Conservation (phyloP, 2,329 filamentous ascomycete genomes). For the Tolypocladium ophioglossoides region DNA sequence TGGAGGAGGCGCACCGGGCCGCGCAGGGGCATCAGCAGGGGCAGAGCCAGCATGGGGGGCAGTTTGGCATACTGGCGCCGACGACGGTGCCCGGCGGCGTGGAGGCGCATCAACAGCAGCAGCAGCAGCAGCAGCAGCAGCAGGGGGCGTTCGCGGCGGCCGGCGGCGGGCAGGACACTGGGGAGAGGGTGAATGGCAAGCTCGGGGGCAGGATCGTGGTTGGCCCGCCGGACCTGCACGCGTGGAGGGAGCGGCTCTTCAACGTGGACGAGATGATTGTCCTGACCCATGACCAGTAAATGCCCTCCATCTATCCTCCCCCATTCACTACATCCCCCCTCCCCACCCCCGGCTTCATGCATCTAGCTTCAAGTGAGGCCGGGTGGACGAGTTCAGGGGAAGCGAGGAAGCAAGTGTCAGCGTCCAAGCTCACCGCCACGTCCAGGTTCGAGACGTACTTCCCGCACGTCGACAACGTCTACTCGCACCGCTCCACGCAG, state of each 20-base stretch:
- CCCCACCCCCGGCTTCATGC: too few relatives aligned
- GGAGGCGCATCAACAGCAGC: background rate
- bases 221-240: constrained; percentile 55
- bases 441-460: constrained; percentile 68
- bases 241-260: constrained; percentile 65
- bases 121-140: background rate
- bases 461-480: constrained; percentile 74
- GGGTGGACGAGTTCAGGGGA: background rate
- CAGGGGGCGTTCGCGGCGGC: background rate
- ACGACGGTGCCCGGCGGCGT: constrained; percentile 11
- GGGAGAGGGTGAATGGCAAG: constrained; percentile 33
- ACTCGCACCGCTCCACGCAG: constrained; percentile 74
- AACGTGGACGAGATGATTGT: constrained; percentile 64
- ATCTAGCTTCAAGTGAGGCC: background rate
- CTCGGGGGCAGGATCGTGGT: constrained; percentile 46
- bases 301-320: background rate
- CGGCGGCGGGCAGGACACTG: background rate
- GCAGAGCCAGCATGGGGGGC: constrained; percentile 13
- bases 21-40: background rate
- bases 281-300: constrained; percentile 66
- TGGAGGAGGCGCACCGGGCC: background rate
- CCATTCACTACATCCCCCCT: too few relatives aligned
- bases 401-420: background rate
- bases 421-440: background rate
- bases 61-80: constrained; percentile 36